Evolutionary conservation across 2,329 filamentous ascomycete species (phyloP).

Genomic region (Aspergillaceae sp.): DNA sequence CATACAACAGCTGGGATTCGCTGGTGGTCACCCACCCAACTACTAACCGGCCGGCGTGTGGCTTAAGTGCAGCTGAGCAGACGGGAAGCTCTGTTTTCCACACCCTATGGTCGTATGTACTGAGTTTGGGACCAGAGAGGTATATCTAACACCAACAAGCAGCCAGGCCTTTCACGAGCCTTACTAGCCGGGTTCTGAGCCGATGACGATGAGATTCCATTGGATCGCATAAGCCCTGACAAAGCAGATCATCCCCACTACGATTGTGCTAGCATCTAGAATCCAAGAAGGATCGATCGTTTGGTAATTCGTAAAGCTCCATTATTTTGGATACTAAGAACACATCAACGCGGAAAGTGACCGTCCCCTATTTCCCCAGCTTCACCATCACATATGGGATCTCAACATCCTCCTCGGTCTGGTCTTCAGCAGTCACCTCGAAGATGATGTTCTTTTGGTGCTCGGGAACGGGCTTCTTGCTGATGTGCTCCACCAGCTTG

Average conservation of each 20-base stretch:
- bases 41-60: too few species aligned
- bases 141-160: too few species aligned
- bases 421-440: slow-evolving; percentile 87
- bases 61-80: too few species aligned
- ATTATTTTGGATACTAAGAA: slow-evolving; percentile 1
- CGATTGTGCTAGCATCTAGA: too few species aligned
- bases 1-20: too few species aligned
- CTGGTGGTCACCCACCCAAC: too few species aligned
- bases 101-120: too few species aligned
- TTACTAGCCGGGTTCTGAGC: background rate
- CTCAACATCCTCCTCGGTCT: slow-evolving; percentile 86
- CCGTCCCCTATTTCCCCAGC: slow-evolving; percentile 39
- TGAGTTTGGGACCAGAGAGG: too few species aligned
- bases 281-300: too few species aligned
- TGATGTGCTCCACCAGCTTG: slow-evolving; percentile 76
- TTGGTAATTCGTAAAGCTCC: too few species aligned
- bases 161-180: too few species aligned
- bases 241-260: slow-evolving; percentile 11
- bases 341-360: background rate
- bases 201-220: slow-evolving; percentile 5
- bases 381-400: slow-evolving; percentile 94
- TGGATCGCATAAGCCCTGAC: slow-evolving; percentile 14
- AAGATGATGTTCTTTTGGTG: slow-evolving; percentile 96
- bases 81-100: too few species aligned
- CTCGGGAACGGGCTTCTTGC: slow-evolving; percentile 80